A percentile compares a stretch with the other conserved stretches of the same genome.
Conservation (phyloP, 208 protist species). For the Trypanosoma scelopori region DNA sequence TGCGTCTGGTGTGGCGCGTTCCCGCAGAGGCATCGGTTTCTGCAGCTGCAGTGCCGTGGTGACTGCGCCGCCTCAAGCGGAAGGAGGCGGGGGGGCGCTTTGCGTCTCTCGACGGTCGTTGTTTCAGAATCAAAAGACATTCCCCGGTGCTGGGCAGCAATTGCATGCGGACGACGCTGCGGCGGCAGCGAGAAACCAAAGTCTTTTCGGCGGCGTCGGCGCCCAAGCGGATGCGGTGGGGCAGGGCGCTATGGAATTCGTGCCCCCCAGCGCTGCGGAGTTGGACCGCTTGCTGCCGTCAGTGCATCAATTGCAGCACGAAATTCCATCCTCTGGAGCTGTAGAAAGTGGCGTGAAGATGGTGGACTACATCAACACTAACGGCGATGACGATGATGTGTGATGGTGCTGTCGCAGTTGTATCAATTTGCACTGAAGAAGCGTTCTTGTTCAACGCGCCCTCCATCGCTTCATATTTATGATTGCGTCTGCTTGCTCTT, state of each 20-base stretch:
- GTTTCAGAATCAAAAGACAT: slow-evolving; percentile 17
- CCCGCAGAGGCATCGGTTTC: no score
- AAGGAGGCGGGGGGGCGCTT: background rate
- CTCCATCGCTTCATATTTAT: no score
- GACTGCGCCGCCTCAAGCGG: no score
- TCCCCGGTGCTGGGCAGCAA: background rate
- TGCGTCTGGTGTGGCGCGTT: no score
- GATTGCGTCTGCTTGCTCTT: background rate
- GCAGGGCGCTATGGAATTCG: background rate
- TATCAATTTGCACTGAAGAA: background rate
- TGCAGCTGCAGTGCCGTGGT: no score
- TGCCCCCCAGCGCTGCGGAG: slow-evolving; percentile 16
- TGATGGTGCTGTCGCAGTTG: background rate
- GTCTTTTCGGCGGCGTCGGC: background rate
- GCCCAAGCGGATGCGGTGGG: background rate
- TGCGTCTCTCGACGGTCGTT: background rate
- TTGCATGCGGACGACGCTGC: slow-evolving; percentile 30
- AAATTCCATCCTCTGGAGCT: slow-evolving; percentile 49
- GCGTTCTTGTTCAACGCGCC: background rate
- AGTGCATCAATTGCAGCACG: slow-evolving; percentile 56
- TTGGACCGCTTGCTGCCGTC: slow-evolving; percentile 47
- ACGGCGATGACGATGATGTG: slow-evolving; percentile 1
- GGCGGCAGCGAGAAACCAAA: background rate
- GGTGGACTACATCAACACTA: background rate
- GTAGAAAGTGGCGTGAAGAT: background rate